These are phyloP conservation scores for Cavenderia fasciculata DNA, from an alignment of 78 protist genomes.

Conservation along the genomic window DNA sequence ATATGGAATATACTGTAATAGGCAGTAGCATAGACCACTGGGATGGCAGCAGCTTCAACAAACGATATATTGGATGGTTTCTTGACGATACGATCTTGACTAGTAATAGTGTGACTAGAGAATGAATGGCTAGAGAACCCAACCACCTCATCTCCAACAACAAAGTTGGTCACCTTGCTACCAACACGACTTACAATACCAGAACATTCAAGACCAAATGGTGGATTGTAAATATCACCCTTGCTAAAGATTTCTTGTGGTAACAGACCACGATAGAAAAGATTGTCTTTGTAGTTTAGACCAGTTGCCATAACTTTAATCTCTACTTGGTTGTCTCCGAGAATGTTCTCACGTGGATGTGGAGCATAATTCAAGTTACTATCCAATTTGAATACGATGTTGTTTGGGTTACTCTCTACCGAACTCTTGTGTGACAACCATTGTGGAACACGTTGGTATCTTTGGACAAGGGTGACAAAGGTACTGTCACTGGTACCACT, in stretches of 20 bases:
- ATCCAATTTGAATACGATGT: neutral
- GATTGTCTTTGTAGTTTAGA: slow-evolving; percentile 68
- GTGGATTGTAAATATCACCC: slow-evolving; percentile 67
- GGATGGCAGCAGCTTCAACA: slow-evolving; percentile 60
- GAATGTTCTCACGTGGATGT: neutral
- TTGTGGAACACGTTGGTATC: slow-evolving; percentile 1
- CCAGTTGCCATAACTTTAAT: slow-evolving; percentile 65
- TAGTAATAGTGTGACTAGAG: slow-evolving; percentile 12
- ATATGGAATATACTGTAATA: slow-evolving; percentile 55
- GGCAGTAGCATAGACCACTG: slow-evolving; percentile 59
- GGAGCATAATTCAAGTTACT: slow-evolving; percentile 14
- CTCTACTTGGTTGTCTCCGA: slow-evolving; percentile 6
- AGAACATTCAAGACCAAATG: slow-evolving; percentile 72
- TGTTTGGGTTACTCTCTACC: slow-evolving; percentile 2
- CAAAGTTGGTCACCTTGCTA: slow-evolving; percentile 8
- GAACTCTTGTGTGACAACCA: neutral
- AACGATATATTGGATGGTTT: slow-evolving; percentile 23
- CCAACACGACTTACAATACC: slow-evolving; percentile 53
- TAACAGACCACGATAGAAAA: slow-evolving; percentile 51
- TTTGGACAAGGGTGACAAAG: slow-evolving; percentile 44
- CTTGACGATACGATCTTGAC: slow-evolving; percentile 17
- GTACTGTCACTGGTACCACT: no score
- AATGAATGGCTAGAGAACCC: slow-evolving; percentile 60
- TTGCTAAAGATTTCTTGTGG: slow-evolving; percentile 56
- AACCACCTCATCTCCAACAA: slow-evolving; percentile 53